Percentiles rank a stretch among this genome's conserved stretches.
Conservation (phyloP, 202 grass and related monocot genomes). For the Musa balbisiana region DNA sequence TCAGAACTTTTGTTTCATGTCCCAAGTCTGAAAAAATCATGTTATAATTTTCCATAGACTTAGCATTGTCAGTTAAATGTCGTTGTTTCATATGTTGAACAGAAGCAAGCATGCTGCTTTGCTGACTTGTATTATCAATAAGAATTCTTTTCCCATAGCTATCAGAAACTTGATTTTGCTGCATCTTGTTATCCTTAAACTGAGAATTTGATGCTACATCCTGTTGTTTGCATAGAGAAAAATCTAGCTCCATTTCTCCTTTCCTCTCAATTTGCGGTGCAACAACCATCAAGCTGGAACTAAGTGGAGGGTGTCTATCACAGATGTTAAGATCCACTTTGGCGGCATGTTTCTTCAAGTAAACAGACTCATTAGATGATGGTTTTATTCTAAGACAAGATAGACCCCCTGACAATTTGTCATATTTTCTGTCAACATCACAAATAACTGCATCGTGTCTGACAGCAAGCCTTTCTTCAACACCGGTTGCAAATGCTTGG, state of each 20-base stretch:
- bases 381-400: conserved; percentile 24
- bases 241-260: neutral
- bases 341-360: conserved; percentile 22
- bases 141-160: conserved; percentile 14
- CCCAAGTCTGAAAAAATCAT: neutral
- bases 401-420: conserved; percentile 16
- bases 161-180: conserved; percentile 4
- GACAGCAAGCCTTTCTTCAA: conserved; percentile 9
- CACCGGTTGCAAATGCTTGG: neutral
- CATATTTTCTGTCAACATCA: conserved; percentile 3
- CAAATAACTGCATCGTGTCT: conserved; percentile 4
- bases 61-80: neutral
- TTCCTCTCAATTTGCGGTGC: conserved; percentile 7
- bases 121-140: conserved; percentile 12
- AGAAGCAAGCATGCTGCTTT: conserved; percentile 8
- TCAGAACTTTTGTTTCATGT: neutral
- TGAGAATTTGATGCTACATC: neutral
- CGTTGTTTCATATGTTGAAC: neutral
- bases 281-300: conserved; percentile 5
- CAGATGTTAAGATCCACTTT: neutral
- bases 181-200: neutral
- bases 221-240: neutral
- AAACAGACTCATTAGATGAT: neutral
- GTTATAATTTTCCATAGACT: neutral
- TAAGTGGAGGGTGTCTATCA: conserved; percentile 15